Evolutionary conservation across 1,139 yeast genomes (phyloP), one percentile per base, ranked within the genome.

Genomic region (Magnusiomyces suaveolens): DNA sequence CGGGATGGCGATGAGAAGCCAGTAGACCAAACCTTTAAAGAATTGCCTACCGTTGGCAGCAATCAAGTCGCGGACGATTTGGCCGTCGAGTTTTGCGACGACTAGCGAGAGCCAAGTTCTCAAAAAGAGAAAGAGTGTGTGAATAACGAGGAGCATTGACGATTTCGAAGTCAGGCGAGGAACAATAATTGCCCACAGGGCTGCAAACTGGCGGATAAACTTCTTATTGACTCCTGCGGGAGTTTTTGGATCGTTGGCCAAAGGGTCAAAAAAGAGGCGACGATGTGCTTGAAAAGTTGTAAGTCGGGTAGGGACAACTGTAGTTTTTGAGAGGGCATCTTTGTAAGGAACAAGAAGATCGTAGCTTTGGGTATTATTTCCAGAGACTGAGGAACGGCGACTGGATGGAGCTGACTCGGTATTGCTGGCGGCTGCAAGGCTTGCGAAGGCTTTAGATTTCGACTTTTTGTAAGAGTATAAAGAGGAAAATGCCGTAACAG

Each of bases 1-100:
- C 1, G 97, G 97, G 60, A 89, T 82, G 0, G 97, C 97, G 66
- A 90, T 82, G 59, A 87, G 72, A 57, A 90, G 78, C 97, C 97
- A 90, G 68, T 86, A 85, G 14, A 81, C 77, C 68, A 90, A 74
- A 65, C 90, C 96, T 60, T 87, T 75, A 47, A 83, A 67, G 63
- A 90, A 89, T 57, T 84, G 84, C 60, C 75, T 79, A 6, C 92
- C 89, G 62, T 85, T 82, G 18, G 89, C 90, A 38, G 90, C 85
- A 63, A 90, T 88, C 66, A 90, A 79, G 68, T 89, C 94, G 66
- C 87, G 84, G 50, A 89, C 96, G 53, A 90, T 85, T 66, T 87
- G 92, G 64, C 97, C 97, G 69, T 90, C 97, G 52, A 90, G 74
- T 65, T 85, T 84, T 2, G 97, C 95, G 48, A 90, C 89, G 57